Evolutionary conservation across 805 yeast species (phyloP), one percentile per base, ranked within the genome.

Genomic region (Teunomyces funiuensis): DNA sequence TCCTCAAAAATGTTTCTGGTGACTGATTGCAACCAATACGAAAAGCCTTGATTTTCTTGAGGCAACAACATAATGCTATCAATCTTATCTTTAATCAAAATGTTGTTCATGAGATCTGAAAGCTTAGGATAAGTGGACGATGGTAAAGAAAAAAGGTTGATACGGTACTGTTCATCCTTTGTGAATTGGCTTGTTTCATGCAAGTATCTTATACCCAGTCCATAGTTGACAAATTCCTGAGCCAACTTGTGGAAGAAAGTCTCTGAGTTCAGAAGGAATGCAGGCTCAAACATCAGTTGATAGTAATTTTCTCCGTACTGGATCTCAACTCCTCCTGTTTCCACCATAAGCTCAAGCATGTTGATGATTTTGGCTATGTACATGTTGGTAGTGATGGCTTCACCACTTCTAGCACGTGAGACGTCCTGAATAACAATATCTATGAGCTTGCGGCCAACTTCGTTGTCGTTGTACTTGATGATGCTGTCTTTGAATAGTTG

Each of bases 311-410:
- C 89, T 4, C 77, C 75, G 16, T 63, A 57, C 28, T 45, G 54
- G 15, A 52, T 42, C n/a, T 59, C 68, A 51, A n/a, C 52, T 55
- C 40, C 41, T 15, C 43, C 43, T 8, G 49, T 48, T 42, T 79
- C 84, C 4, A 71, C 61, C 26, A 87, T 62, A 5, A 82, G 65
- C 53, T 87, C 93, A 57, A 87, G 73, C 89, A 90, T 86, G 30
- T 69, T 71, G 11, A 88, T 73, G 7, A 80, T 60, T 22, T 83
- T 74, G 48, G 82, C 80, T 45, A 88, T 73, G 25, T 80, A 58
- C 57, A 75, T 74, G 23, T 79, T 73, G 6, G 64, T 49, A 16
- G 79, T 72, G 22, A 81, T 70, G 18, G 72, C 73, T 6, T 81
- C 82, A 11, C 74, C 74, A 30, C 58, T 60, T 46, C 91, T 64